Percentiles rank a stretch among this genome's conserved stretches.
phyloP scores from a whole-genome alignment of 2,329 filamentous ascomycete genomes.

The Aspergillus jensenii region DNA sequence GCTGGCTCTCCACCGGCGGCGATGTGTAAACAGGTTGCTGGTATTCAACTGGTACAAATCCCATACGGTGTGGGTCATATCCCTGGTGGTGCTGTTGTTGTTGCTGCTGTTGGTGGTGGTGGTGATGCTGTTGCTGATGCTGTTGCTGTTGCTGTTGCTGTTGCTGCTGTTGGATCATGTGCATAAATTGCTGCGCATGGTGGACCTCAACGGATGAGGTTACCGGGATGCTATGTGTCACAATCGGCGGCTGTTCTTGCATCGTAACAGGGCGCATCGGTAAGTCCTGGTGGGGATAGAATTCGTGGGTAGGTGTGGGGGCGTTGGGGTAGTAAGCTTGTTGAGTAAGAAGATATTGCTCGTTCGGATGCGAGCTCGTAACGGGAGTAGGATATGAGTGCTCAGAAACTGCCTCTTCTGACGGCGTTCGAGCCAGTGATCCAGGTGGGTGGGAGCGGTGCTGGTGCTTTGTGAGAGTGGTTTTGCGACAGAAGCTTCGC shows the following conservation, averaged over 20 bases:
- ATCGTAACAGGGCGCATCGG: constrained; percentile 32
- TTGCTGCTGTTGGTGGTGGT: constrained; percentile 13
- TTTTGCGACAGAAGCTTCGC: constrained; percentile 41
- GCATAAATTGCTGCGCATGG: constrained; percentile 32
- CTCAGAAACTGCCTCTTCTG: constrained; percentile 38
- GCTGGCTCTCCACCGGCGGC: constrained; percentile 29
- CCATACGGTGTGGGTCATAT: constrained; percentile 30
- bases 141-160: background rate
- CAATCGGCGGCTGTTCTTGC: constrained; percentile 31
- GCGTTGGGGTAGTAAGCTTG: constrained; percentile 36
- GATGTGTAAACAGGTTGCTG: constrained; percentile 27
- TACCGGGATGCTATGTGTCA: constrained; percentile 31
- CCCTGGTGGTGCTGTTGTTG: constrained; percentile 27
- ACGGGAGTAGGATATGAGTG: constrained; percentile 36
- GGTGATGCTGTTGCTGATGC: constrained; percentile 28
- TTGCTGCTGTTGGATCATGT: constrained; percentile 30
- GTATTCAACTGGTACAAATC: constrained; percentile 33
- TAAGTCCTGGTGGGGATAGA: constrained; percentile 35
- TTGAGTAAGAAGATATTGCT: constrained; percentile 37
- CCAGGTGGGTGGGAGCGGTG: constrained; percentile 39
- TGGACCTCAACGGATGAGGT: constrained; percentile 30
- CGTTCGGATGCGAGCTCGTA: constrained; percentile 30
- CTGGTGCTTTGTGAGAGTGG: constrained; percentile 42
- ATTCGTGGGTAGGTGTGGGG: constrained; percentile 36
- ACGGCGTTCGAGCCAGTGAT: constrained; percentile 33